phyloP scores from a whole-genome alignment of 495 filamentous ascomycete genomes.

The Cryomyces minteri region DNA sequence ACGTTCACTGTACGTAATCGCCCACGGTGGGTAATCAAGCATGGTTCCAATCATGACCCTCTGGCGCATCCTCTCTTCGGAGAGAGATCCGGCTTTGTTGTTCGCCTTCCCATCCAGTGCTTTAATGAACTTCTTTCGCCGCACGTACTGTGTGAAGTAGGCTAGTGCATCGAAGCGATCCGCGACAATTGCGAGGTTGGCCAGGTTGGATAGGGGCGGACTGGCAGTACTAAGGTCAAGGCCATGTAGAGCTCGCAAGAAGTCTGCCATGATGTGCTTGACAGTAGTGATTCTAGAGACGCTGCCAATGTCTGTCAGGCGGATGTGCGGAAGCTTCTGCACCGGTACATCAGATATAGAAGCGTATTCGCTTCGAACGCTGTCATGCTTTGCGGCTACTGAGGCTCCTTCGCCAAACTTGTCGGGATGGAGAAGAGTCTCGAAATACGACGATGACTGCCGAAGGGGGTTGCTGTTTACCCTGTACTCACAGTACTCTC shows the following conservation, averaged over 20 bases:
- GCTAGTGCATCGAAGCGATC: constrained; percentile 42
- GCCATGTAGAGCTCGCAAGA: constrained; percentile 38
- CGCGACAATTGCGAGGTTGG: constrained; percentile 45
- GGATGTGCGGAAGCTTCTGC: constrained; percentile 31
- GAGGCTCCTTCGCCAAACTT: constrained; percentile 15
- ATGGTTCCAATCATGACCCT: constrained; percentile 43
- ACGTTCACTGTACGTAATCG: constrained; percentile 33
- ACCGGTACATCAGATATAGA: constrained; percentile 27
- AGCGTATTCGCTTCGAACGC: constrained; percentile 21
- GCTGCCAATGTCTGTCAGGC: constrained; percentile 38
- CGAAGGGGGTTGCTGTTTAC: background rate
- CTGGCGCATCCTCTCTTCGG: constrained; percentile 41
- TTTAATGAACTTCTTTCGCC: constrained; percentile 15
- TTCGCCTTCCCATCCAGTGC: constrained; percentile 21
- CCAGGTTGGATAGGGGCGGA: constrained; percentile 31
- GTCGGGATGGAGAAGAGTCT: constrained; percentile 28
- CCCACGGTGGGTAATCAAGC: constrained; percentile 32
- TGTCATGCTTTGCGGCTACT: constrained; percentile 24
- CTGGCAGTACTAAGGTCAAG: constrained; percentile 11
- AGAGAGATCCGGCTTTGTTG: constrained; percentile 12
- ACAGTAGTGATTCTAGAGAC: constrained; percentile 31
- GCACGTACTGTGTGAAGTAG: constrained; percentile 28
- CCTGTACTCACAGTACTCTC: background rate
- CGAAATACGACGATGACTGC: constrained; percentile 35
- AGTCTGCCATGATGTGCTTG: constrained; percentile 31